Evolutionary conservation across 768 basidiomycete species (phyloP).

Genomic region (Leucocoprinus sp.): DNA sequence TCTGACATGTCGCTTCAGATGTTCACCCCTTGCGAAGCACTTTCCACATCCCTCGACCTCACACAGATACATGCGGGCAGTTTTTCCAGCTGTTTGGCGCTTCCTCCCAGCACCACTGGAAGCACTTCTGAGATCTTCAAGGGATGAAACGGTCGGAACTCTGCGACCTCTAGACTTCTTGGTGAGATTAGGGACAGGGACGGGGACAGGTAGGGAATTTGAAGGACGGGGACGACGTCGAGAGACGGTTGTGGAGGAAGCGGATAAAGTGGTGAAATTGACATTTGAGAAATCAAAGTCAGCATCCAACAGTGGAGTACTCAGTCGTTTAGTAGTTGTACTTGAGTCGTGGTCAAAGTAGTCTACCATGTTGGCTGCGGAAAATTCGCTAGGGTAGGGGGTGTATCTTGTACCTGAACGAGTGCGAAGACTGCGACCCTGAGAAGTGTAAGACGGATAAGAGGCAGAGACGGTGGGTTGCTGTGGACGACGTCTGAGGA

Average conservation of each 20-base stretch:
- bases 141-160: slow-evolving; percentile 43
- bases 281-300: not conserved
- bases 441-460: slow-evolving; percentile 2
- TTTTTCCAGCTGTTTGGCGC: slow-evolving; percentile 29
- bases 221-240: slow-evolving; percentile 18
- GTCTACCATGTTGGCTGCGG: not conserved
- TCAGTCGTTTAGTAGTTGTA: slow-evolving; percentile 1
- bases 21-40: slow-evolving; percentile 83
- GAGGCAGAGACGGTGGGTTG: slow-evolving; percentile 10
- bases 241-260: slow-evolving; percentile 5
- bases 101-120: slow-evolving; percentile 26
- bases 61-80: slow-evolving; percentile 55
- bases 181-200: slow-evolving; percentile 60
- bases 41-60: slow-evolving; percentile 79
- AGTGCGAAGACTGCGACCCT: slow-evolving; percentile 20
- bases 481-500: slow-evolving; percentile 13
- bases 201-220: slow-evolving; percentile 39
- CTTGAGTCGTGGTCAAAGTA: slow-evolving; percentile 4
- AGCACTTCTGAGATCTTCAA: slow-evolving; percentile 29
- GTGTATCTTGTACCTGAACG: slow-evolving; percentile 19
- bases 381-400: slow-evolving; percentile 17
- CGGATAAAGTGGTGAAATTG: slow-evolving; percentile 10
- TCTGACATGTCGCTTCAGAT: slow-evolving; percentile 81
- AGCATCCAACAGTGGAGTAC: slow-evolving; percentile 3
- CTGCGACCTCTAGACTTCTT: slow-evolving; percentile 65